Conservation (phyloP, 2,329 filamentous ascomycete species). For the Orbilia ellipsospora region DNA sequence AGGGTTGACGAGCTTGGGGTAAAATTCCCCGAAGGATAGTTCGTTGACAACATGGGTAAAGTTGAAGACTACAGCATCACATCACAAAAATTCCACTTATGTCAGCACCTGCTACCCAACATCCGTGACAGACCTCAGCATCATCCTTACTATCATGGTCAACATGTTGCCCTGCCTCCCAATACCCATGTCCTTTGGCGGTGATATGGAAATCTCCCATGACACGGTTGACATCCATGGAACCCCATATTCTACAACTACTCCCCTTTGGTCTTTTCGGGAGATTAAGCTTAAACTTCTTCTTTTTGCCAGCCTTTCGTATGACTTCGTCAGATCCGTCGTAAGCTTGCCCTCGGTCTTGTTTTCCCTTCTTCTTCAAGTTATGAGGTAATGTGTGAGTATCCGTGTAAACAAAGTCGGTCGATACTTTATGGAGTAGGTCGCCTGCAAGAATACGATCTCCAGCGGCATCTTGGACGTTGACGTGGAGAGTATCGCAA, state of each 20-base stretch:
- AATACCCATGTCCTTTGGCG: constrained; percentile 93
- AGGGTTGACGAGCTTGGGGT: constrained; percentile 90
- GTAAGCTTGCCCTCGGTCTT: constrained; percentile 64
- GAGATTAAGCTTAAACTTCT: constrained; percentile 79
- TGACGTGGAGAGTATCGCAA: constrained; percentile 89
- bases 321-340: constrained; percentile 94
- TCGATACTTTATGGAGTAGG: constrained; percentile 78
- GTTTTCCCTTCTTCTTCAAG: constrained; percentile 65
- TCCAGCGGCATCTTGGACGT: constrained; percentile 94
- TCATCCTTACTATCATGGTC: constrained; percentile 77
- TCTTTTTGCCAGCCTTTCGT: constrained; percentile 73
- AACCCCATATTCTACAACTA: constrained; percentile 89
- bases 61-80: constrained; percentile 78
- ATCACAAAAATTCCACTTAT: too few species aligned
- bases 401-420: constrained; percentile 79
- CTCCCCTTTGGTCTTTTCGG: constrained; percentile 67
- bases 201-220: constrained; percentile 99
- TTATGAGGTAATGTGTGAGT: constrained; percentile 71
- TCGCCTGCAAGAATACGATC: constrained; percentile 87
- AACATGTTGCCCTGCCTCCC: constrained; percentile 80
- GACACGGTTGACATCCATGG: constrained; percentile 91
- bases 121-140: background rate
- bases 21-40: constrained; percentile 96
- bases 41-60: constrained; percentile 97
- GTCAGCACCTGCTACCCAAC: too few species aligned